phyloP scores from a whole-genome alignment of 176 grass and related monocot genomes.

The Pontederia crassipes region DNA sequence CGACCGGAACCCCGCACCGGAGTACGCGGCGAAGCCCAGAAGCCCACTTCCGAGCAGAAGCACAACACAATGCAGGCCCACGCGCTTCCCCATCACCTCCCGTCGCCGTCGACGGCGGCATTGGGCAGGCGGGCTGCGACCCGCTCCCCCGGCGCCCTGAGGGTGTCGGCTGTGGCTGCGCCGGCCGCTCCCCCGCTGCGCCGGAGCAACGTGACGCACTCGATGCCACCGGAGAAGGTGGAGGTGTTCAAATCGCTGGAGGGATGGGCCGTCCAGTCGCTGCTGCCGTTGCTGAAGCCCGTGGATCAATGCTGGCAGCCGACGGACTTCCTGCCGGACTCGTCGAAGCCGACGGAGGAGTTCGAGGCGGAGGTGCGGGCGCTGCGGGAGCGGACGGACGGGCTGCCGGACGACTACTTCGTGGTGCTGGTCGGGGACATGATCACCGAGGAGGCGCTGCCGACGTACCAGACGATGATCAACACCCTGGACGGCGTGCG shows the following conservation, averaged over 20 bases:
- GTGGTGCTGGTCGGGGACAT: conserved; percentile 85
- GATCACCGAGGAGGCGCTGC: conserved; percentile 92
- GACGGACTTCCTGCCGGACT: conserved; percentile 68
- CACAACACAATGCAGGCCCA: conserved; percentile 25
- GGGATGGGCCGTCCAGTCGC: conserved; percentile 43
- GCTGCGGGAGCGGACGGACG: conserved; percentile 47
- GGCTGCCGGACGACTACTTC: conserved; percentile 62
- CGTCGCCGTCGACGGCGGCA: neutral
- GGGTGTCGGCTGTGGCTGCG: neutral
- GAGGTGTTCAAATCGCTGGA: conserved; percentile 75
- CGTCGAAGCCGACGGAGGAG: conserved; percentile 30
- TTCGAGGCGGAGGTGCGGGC: conserved; percentile 50
- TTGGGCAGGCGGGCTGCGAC: too few species aligned
- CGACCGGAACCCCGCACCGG: neutral
- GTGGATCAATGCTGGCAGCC: conserved; percentile 82
- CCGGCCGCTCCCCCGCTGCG: neutral
- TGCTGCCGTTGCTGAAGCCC: conserved; percentile 79
- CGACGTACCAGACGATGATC: conserved; percentile 99
- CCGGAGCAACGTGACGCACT: conserved; percentile 43
- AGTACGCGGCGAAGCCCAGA: too few species aligned
- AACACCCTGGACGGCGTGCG: conserved; percentile 84
- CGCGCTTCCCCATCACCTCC: neutral
- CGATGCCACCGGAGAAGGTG: conserved; percentile 82
- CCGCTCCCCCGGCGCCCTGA: too few species aligned
- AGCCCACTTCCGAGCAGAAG: too few species aligned